A percentile compares a stretch with the other conserved stretches of the same genome.
Conservation (phyloP, 1,284 basidiomycete species). For the Ganoderma meredithae region DNA sequence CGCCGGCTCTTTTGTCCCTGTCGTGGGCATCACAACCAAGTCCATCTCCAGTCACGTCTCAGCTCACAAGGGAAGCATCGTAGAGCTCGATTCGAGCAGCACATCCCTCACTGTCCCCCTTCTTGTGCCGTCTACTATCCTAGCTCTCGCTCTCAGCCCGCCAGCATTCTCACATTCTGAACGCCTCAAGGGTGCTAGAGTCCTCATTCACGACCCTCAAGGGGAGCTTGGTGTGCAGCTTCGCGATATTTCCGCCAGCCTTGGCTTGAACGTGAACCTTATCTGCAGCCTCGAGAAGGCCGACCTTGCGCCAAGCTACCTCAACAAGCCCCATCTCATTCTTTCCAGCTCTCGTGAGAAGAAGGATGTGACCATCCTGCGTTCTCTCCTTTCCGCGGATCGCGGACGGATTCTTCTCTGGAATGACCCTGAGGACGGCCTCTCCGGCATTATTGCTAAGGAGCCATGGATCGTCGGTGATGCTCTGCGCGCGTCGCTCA, state of each 20-base stretch:
- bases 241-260: not conserved
- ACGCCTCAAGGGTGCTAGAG: not conserved
- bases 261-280: slow-evolving; percentile 8
- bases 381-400: not conserved
- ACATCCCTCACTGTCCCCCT: not conserved
- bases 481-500: slow-evolving; percentile 10
- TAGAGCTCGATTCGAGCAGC: slow-evolving; percentile 5
- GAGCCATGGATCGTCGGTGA: slow-evolving; percentile 24
- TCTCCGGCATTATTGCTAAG: not conserved
- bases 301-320: not conserved
- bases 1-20: slow-evolving; percentile 11
- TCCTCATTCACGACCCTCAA: slow-evolving; percentile 13
- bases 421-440: slow-evolving; percentile 12
- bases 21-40: slow-evolving; percentile 19
- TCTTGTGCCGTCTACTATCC: slow-evolving; percentile 15
- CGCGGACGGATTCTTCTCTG: slow-evolving; percentile 13
- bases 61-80: slow-evolving; percentile 12
- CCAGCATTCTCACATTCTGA: slow-evolving; percentile 3
- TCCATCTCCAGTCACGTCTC: slow-evolving; percentile 15
- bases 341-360: slow-evolving; percentile 11
- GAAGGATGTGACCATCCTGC: slow-evolving; percentile 6
- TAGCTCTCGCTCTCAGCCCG: slow-evolving; percentile 13
- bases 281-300: not conserved
- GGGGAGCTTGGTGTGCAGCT: not conserved
- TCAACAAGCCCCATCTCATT: slow-evolving; percentile 9